phyloP scores from a whole-genome alignment of 164 flowering plant genomes.

The Buxus sempervirens region DNA sequence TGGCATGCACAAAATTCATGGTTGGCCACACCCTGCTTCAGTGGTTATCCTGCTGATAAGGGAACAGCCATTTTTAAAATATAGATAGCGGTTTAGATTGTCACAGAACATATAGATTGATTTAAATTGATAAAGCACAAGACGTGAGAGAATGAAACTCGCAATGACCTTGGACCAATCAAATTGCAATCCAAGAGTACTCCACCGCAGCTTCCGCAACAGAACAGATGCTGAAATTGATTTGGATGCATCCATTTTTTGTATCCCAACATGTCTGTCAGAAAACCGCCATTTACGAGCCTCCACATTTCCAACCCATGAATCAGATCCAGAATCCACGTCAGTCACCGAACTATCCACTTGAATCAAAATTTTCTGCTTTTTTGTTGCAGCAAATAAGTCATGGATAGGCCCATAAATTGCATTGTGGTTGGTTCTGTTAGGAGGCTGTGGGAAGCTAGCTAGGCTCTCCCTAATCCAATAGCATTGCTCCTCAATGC shows the following conservation, averaged over 20 bases:
- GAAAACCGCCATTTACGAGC: constrained; percentile 43
- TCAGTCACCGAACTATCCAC: constrained; percentile 19
- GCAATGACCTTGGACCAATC: constrained; percentile 93
- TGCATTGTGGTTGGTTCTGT: constrained; percentile 91
- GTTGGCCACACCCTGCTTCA: no score
- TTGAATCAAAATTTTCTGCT: constrained; percentile 48
- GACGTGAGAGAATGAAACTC: neutral
- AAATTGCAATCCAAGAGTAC: constrained; percentile 96
- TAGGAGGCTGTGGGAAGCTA: constrained; percentile 91
- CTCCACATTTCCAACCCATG: constrained; percentile 17
- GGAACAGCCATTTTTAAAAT: neutral
- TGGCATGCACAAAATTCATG: no score
- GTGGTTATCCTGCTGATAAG: no score
- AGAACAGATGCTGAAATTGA: constrained; percentile 58
- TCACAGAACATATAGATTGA: neutral
- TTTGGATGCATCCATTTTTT: constrained; percentile 38
- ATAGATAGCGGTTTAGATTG: neutral
- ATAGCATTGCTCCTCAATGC: constrained; percentile 66
- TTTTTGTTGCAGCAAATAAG: constrained; percentile 58
- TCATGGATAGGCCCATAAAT: constrained; percentile 65
- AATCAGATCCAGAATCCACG: constrained; percentile 15
- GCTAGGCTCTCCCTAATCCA: constrained; percentile 85
- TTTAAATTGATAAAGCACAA: no score
- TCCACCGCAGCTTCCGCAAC: constrained; percentile 88
- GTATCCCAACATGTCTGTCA: constrained; percentile 28